These are phyloP conservation scores for Suillus variegatus DNA, from an alignment of 768 basidiomycete genomes.

Conservation along the genomic window DNA sequence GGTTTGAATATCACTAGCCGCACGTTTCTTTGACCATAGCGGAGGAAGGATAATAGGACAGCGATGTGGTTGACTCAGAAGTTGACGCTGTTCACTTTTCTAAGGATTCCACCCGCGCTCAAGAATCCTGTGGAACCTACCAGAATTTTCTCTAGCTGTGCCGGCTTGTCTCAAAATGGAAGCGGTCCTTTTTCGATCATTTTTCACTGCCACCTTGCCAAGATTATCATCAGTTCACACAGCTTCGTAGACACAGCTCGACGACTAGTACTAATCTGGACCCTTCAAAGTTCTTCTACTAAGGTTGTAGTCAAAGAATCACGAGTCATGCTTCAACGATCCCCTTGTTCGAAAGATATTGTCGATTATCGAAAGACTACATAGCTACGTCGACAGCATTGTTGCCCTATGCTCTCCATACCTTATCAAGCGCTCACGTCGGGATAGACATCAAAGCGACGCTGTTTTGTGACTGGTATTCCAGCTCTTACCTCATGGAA, in stretches of 20 bases:
- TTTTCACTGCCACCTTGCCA: constrained; percentile 2
- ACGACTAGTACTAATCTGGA: neutral
- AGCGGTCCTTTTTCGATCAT: neutral
- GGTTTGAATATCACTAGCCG: constrained; percentile 22
- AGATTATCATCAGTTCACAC: neutral
- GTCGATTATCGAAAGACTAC: neutral
- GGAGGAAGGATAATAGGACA: constrained; percentile 10
- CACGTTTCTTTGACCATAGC: constrained; percentile 76
- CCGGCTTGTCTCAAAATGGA: constrained; percentile 4
- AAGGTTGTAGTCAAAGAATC: neutral
- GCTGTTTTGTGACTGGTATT: constrained; percentile 90
- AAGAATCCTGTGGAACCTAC: constrained; percentile 37
- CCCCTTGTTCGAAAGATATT: neutral
- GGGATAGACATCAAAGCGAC: constrained; percentile 90
- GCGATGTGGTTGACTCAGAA: constrained; percentile 15
- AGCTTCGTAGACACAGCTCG: neutral
- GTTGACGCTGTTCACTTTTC: constrained; percentile 14
- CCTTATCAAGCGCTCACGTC: constrained; percentile 52
- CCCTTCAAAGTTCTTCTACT: neutral
- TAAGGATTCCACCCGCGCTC: constrained; percentile 24
- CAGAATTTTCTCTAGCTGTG: constrained; percentile 30
- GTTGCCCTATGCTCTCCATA: too few relatives aligned
- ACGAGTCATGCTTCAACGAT: neutral
- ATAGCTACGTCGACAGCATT: neutral
- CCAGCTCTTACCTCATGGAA: constrained; percentile 71